These are phyloP conservation scores for Candida cerambycidarum DNA, from an alignment of 805 yeast genomes.

Conservation along the genomic window DNA sequence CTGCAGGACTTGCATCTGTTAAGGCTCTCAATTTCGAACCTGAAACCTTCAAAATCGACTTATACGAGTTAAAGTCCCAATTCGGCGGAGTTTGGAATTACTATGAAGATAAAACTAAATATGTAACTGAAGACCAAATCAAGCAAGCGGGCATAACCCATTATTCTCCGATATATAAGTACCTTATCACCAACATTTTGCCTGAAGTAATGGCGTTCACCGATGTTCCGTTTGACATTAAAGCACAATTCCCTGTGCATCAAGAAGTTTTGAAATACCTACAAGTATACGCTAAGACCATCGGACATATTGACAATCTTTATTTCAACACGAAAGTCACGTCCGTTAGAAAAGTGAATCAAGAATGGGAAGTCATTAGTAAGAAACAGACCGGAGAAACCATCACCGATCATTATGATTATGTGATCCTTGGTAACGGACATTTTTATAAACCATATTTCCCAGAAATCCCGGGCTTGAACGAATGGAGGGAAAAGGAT, in stretches of 20 bases:
- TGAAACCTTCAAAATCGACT: constrained; percentile 44
- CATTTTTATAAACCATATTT: constrained; percentile 38
- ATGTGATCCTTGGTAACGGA: constrained; percentile 40
- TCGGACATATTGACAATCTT: constrained; percentile 11
- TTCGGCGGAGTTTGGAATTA: constrained; percentile 81
- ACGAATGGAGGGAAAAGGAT: constrained; percentile 25
- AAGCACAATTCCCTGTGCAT: constrained; percentile 40
- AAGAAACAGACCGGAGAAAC: constrained; percentile 5
- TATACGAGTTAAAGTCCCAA: constrained; percentile 56
- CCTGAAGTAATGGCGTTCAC: constrained; percentile 61
- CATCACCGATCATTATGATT: constrained; percentile 22
- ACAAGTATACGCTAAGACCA: constrained; percentile 44
- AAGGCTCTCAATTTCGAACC: constrained; percentile 59
- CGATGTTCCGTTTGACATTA: constrained; percentile 20
- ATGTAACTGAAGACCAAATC: constrained; percentile 9
- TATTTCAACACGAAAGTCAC: constrained; percentile 18
- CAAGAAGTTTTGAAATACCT: constrained; percentile 62
- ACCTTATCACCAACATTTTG: constrained; percentile 69
- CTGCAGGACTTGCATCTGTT: constrained; percentile 66
- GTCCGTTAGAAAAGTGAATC: constrained; percentile 11
- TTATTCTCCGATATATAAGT: constrained; percentile 57
- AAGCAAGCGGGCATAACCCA: constrained; percentile 15
- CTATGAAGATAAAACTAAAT: constrained; percentile 7
- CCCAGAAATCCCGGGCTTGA: constrained; percentile 33
- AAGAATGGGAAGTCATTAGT: constrained; percentile 18